These are phyloP conservation scores for Agaricus subrufescens DNA, from an alignment of 768 basidiomycete species.

Conservation along the genomic window DNA sequence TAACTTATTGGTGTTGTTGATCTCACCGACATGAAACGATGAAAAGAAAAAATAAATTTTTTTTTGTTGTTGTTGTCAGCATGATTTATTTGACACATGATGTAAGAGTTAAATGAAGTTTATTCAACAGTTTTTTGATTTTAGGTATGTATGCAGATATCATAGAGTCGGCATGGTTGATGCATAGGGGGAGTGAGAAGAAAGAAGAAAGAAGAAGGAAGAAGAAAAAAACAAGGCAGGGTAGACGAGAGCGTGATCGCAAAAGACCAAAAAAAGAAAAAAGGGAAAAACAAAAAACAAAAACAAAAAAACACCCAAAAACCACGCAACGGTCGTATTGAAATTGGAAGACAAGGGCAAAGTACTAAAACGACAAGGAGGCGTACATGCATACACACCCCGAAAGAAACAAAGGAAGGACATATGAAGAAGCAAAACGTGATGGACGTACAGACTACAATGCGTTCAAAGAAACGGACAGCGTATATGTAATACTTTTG, in stretches of 20 bases:
- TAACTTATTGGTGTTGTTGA: too few relatives aligned
- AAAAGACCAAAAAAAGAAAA: neutral
- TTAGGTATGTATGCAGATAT: constrained; percentile 6
- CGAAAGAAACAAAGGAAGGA: constrained; percentile 3
- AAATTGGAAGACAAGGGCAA: neutral
- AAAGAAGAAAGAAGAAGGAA: neutral
- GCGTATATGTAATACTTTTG: constrained; percentile 7
- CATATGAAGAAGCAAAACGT: constrained; percentile 5
- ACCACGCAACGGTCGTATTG: too few relatives aligned
- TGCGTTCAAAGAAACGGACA: constrained; percentile 5
- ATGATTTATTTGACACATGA: neutral
- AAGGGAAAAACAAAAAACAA: neutral
- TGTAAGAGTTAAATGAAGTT: neutral
- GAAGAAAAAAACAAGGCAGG: neutral
- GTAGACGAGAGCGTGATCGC: neutral
- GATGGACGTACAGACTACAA: constrained; percentile 8
- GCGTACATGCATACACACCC: neutral
- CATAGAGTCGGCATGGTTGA: constrained; percentile 4
- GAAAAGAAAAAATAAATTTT: too few relatives aligned
- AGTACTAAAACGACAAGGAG: constrained; percentile 6
- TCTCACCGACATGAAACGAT: too few relatives aligned
- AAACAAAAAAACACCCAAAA: neutral
- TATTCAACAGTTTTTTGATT: neutral
- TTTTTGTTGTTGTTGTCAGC: neutral
- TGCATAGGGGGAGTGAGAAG: neutral